Evolutionary conservation across 2,329 filamentous ascomycete species (phyloP).

Genomic region (Cryphonectria radicalis): DNA sequence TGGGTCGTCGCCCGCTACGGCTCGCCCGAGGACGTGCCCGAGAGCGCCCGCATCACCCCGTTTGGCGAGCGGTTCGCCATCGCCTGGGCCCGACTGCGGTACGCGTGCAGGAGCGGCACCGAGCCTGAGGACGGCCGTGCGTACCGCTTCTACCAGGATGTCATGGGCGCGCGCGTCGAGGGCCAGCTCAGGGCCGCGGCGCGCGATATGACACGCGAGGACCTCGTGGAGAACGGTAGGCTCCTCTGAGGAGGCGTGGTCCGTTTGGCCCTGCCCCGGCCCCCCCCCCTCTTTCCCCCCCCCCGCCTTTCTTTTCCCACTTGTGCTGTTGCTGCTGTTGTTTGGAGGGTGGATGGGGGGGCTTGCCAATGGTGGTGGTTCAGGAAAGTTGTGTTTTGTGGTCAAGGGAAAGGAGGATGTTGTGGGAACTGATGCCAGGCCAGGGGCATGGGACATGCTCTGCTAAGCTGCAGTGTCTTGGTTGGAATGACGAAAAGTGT

Average conservation of each 20-base stretch:
- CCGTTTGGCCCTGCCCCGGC: too few relatives aligned
- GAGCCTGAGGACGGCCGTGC: not conserved
- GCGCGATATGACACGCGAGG: too few relatives aligned
- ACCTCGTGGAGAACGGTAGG: too few relatives aligned
- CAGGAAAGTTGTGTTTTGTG: not conserved
- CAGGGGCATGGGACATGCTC: too few relatives aligned
- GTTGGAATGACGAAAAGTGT: not conserved
- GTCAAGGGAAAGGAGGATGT: not conserved
- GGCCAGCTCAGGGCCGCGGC: not conserved
- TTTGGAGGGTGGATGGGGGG: not conserved
- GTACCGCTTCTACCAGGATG: not conserved
- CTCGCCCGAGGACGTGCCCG: not conserved
- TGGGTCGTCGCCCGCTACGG: not conserved
- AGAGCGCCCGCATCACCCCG: not conserved
- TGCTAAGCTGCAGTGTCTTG: too few relatives aligned
- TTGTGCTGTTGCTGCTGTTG: not conserved
- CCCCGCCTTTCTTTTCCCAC: too few relatives aligned
- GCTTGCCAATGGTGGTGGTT: not conserved
- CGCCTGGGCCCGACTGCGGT: not conserved
- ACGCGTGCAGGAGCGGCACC: not conserved
- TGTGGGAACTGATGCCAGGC: too few relatives aligned
- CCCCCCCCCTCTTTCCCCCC: too few relatives aligned
- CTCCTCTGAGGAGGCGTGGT: too few relatives aligned
- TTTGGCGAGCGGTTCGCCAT: not conserved
- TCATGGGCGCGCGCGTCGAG: not conserved